Evolutionary conservation across 2,329 filamentous ascomycete genomes (phyloP), one percentile per base, ranked within the genome.

Genomic region (Ascomycota sp.): DNA sequence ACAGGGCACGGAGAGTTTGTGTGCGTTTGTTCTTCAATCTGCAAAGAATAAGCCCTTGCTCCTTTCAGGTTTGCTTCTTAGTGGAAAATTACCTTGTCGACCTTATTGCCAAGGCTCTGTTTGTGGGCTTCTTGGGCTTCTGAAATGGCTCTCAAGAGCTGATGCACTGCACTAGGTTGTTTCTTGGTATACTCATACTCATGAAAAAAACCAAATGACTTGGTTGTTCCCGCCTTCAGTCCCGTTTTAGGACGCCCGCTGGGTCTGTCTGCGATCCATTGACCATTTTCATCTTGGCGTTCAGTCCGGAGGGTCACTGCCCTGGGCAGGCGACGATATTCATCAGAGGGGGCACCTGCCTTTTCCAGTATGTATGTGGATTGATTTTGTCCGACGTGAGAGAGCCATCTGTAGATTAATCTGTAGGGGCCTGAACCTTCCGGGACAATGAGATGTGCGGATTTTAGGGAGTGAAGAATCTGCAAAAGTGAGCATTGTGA

Each of bases 381-480:
- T 4, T 21, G 35, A 8, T 40, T 38, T 2, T 48, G 33, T 2
- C 43, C 41, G 7, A 45, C 25, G 20, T 49, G 43, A 5, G 43
- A 40, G 6, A 51, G 32, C 34, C 37, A 48, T 25, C 27, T 38
- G 12, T 40, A 50, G 10, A 32, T 36, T 11, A 48, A 22, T 12
- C 23, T 34, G 7, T 32, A 29, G 1, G 34, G 9, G 1, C 20
- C 30, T 4, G 12, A 6, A 8, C 25, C 35, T 30, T 41, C 38
- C 1, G 39, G 31, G 20, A 43, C 23, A 9, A 30, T 21, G n/a
- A 30, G 5, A 6, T 30, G 22, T n/a, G 12, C 19, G n/a, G 12
- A 19, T 15, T 19, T 20, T 8, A 7, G 8, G 8, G 15, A n/a
- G 20, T 8, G 10, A 9, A 10, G 19, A 5, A 15, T 13, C 28